Evolutionary conservation across 2,329 filamentous ascomycete genomes (phyloP), one percentile per base, ranked within the genome.

Genomic region (Tolypocladium amazonense): DNA sequence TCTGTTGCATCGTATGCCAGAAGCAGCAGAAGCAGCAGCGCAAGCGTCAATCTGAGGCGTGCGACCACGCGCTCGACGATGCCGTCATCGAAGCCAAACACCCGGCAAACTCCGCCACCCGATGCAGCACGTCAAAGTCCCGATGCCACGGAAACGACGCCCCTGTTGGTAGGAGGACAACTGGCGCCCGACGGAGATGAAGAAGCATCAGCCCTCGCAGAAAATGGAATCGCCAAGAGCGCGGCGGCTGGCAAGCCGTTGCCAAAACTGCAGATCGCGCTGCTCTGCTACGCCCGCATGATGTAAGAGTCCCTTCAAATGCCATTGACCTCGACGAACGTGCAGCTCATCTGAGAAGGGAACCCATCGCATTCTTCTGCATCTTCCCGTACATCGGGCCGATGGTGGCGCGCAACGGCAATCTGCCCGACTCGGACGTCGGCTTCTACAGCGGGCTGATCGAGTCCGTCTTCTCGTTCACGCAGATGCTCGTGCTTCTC

Each of bases 371-470:
- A n/a, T 93, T 90, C 76, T 93, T 92, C 76, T 85, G 81, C 69
- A 90, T 93, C 70, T 89, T 93, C 66, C 88, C 89, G 0, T 93
- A 89, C 73, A 82, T 94, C 72, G 90, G 86, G 67, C 78, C 87
- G 68, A 93, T 93, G 89, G 85, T 90, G 43, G 77, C 83, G 71
- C 77, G 82, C 60, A 87, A 86, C 61, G 88, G 88, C 12, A 67
- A 77, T 14, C 73, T 93, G 2, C 71, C 78, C 1, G 76, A 83
- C 53, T 74, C 80, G n/a, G 86, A 91, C 70, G 84, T 91, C 4
- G 90, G 90, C 2, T 93, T 92, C 75, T 93, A 91, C 76, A 84
- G 80, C 60, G 90, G 90, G 2, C 75, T 92, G 15, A 91, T 93
- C 69, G 85, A 88, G 75, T 83, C 83, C 47, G 73, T 91, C 37